phyloP scores from a whole-genome alignment of 2,329 filamentous ascomycete genomes.

The Botrytis byssoidea region DNA sequence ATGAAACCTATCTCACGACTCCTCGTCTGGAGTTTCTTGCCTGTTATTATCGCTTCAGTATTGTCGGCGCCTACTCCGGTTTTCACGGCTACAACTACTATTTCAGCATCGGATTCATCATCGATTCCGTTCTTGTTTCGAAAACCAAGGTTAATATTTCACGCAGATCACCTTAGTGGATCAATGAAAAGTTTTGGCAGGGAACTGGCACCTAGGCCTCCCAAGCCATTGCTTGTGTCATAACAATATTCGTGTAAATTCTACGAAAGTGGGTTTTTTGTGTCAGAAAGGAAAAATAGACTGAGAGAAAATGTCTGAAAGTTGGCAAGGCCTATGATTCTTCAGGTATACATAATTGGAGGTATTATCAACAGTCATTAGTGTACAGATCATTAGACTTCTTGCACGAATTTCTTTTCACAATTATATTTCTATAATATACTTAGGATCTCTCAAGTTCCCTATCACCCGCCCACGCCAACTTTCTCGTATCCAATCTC shows the following conservation, averaged over 20 bases:
- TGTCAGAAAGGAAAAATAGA: background rate
- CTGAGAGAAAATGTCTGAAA: background rate
- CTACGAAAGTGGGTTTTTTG: background rate
- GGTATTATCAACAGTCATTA: background rate
- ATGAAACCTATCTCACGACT: slow-evolving; percentile 3
- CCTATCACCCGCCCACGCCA: slow-evolving; percentile 31
- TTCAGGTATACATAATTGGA: background rate
- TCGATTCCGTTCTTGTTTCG: background rate
- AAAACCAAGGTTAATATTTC: background rate
- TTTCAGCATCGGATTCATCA: background rate
- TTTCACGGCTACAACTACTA: background rate
- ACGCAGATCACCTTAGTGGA: background rate
- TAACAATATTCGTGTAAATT: background rate
- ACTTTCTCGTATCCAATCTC: slow-evolving; percentile 34
- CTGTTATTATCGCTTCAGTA: background rate
- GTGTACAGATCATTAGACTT: too few relatives aligned
- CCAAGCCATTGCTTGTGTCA: background rate
- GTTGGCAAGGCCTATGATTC: background rate
- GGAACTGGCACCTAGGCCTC: background rate
- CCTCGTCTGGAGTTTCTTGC: background rate
- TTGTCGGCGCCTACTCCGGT: background rate
- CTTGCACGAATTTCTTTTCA: background rate
- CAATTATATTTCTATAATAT: background rate
- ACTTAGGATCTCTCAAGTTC: slow-evolving; percentile 12
- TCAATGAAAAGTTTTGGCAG: background rate